phyloP scores from a whole-genome alignment of 495 filamentous ascomycete genomes.

The Lindgomyces ingoldianus region DNA sequence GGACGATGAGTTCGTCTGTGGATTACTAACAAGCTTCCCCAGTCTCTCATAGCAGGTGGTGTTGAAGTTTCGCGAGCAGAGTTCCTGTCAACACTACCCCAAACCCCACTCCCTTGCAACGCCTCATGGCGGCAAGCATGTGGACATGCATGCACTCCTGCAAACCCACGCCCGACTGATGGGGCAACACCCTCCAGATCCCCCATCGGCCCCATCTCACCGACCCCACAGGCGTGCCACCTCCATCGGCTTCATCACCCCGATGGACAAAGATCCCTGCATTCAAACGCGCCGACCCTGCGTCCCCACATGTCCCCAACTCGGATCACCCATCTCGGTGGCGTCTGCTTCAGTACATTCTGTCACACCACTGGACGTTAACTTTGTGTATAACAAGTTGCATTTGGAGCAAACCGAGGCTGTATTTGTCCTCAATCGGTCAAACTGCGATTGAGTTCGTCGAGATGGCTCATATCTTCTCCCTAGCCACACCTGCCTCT shows the following conservation, averaged over 20 bases:
- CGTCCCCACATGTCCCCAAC: conserved; percentile 24
- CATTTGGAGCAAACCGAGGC: not conserved
- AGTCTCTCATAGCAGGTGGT: too few relatives aligned
- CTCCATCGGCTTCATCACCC: conserved; percentile 8
- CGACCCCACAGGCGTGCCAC: conserved; percentile 4
- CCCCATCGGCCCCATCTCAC: conserved; percentile 8
- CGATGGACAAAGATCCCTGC: conserved; percentile 22
- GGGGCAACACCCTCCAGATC: not conserved
- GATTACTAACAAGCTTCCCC: too few relatives aligned
- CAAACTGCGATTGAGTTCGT: not conserved
- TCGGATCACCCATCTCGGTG: not conserved
- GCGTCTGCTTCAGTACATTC: conserved; percentile 7
- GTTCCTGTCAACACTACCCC: not conserved
- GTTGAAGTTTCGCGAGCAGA: not conserved
- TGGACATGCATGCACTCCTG: conserved; percentile 12
- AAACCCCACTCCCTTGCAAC: not conserved
- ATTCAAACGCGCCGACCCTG: conserved; percentile 22
- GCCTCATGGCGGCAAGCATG: not conserved
- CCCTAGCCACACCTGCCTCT: conserved; percentile 43
- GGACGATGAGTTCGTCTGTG: too few relatives aligned
- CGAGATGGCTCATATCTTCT: conserved; percentile 51
- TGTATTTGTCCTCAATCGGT: not conserved
- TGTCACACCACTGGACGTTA: conserved; percentile 14
- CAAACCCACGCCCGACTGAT: conserved; percentile 5
- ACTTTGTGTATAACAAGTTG: not conserved